phyloP scores from a whole-genome alignment of 805 yeast species.

The Saccharomycopsis fodiens region DNA sequence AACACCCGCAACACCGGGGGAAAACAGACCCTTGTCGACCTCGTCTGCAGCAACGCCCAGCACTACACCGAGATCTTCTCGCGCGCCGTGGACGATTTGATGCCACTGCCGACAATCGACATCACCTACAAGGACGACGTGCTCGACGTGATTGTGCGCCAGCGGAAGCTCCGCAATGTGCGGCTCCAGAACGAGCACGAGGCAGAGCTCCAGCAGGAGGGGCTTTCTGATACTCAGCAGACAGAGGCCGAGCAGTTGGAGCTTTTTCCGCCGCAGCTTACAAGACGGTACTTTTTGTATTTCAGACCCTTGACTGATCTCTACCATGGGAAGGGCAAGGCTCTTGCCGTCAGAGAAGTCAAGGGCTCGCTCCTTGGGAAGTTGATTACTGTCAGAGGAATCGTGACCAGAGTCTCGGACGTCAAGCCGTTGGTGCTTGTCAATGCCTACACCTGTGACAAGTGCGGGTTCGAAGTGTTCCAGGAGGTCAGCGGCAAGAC shows the following conservation, averaged over 20 bases:
- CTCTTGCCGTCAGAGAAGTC: constrained; percentile 84
- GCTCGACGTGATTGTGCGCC: constrained; percentile 85
- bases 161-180: constrained; percentile 76
- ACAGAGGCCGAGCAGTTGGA: constrained; percentile 32
- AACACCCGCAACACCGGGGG: constrained; percentile 25
- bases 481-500: constrained; percentile 85
- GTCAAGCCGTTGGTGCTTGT: constrained; percentile 90
- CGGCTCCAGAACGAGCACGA: constrained; percentile 60
- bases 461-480: constrained; percentile 93
- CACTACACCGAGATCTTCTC: constrained; percentile 76
- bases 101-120: constrained; percentile 84
- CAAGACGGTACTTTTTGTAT: constrained; percentile 80
- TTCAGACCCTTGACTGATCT: constrained; percentile 65
- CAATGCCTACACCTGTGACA: constrained; percentile 94
- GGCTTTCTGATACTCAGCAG: constrained; percentile 22
- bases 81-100: constrained; percentile 62
- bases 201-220: constrained; percentile 48
- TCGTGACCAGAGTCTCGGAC: constrained; percentile 91
- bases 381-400: constrained; percentile 85
- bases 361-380: constrained; percentile 80
- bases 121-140: constrained; percentile 81
- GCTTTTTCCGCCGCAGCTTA: constrained; percentile 76
- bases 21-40: constrained; percentile 39
- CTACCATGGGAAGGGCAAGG: constrained; percentile 34
- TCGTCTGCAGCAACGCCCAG: constrained; percentile 64